Evolutionary conservation across 192 early-diverging fungal species (phyloP).

Genomic region (Haplosporangium gracile): DNA sequence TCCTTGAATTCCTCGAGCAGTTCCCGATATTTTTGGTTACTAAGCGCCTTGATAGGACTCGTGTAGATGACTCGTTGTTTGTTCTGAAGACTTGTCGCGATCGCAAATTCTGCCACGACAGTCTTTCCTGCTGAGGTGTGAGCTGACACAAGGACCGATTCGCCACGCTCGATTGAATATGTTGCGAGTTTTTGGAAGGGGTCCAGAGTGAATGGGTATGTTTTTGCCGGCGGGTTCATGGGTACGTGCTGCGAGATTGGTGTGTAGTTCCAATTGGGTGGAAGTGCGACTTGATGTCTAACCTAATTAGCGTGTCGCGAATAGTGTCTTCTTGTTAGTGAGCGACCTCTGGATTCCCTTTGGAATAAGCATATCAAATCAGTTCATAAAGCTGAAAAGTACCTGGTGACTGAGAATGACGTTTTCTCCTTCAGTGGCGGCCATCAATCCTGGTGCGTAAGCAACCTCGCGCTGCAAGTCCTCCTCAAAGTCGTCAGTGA

Average conservation of each 20-base stretch:
- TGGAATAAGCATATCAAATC: too few relatives aligned
- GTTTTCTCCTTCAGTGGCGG: not conserved
- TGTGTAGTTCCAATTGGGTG: constrained; percentile 85
- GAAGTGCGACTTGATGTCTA: constrained; percentile 94
- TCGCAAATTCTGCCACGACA: constrained; percentile 97
- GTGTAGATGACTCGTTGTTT: constrained; percentile 98
- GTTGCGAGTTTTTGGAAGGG: constrained; percentile 93
- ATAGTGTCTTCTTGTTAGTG: not conserved
- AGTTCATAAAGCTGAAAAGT: not conserved
- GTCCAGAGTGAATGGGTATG: constrained; percentile 93
- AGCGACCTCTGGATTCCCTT: not conserved
- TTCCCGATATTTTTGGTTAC: constrained; percentile 98
- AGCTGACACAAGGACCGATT: constrained; percentile 94
- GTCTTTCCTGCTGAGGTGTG: constrained; percentile 98
- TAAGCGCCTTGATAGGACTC: constrained; percentile 96
- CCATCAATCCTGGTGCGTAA: constrained; percentile 13
- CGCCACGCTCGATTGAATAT: constrained; percentile 86
- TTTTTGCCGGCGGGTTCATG: constrained; percentile 81
- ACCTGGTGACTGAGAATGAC: constrained; percentile 45
- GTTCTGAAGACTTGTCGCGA: constrained; percentile 84
- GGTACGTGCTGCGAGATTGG: constrained; percentile 87
- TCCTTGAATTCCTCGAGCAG: constrained; percentile 93
- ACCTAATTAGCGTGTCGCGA: constrained; percentile 62
- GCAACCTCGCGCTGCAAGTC: constrained; percentile 32
- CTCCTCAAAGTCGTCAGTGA: constrained; percentile 40